A percentile compares a stretch with the other conserved stretches of the same genome.
Evolutionary conservation across 371 early-diverging fungal species (phyloP).

Genomic region (Lichtheimia ramosa): DNA sequence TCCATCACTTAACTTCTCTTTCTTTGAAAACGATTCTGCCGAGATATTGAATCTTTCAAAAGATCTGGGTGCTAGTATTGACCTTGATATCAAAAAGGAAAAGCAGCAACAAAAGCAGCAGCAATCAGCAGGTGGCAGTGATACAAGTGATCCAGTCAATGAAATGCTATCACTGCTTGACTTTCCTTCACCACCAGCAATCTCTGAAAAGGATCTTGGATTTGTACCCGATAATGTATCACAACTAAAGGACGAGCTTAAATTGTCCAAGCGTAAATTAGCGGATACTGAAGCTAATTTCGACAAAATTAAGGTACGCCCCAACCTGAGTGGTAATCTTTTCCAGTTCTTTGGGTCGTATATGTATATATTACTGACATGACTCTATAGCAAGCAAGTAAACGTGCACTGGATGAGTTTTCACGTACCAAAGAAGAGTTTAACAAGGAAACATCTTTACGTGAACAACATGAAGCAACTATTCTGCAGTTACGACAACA

Average conservation of each 20-base stretch:
- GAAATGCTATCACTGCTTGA: neutral
- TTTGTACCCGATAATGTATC: constrained; percentile 5
- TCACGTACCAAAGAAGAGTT: constrained; percentile 45
- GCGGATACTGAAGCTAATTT: constrained; percentile 14
- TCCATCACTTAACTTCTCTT: constrained; percentile 36
- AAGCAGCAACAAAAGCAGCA: constrained; percentile 8
- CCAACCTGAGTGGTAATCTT: neutral
- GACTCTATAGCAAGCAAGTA: constrained; percentile 31
- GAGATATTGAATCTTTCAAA: constrained; percentile 45
- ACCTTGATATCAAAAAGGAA: constrained; percentile 17
- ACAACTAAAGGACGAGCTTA: constrained; percentile 8
- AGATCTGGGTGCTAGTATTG: constrained; percentile 33
- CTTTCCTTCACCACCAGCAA: neutral
- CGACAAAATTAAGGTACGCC: constrained; percentile 16
- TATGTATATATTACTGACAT: neutral
- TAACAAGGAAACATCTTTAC: constrained; percentile 38
- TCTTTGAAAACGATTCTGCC: constrained; percentile 47
- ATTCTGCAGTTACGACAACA: constrained; percentile 38
- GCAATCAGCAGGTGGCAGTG: too few relatives aligned
- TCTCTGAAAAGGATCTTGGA: neutral
- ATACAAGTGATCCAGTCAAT: neutral
- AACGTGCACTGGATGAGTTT: constrained; percentile 45
- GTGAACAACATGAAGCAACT: constrained; percentile 39
- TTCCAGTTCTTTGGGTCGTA: neutral
- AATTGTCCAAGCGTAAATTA: constrained; percentile 6